Evolutionary conservation across 2,329 filamentous ascomycete species (phyloP), one percentile per base, ranked within the genome.

Genomic region (Fusarium lyarnte): DNA sequence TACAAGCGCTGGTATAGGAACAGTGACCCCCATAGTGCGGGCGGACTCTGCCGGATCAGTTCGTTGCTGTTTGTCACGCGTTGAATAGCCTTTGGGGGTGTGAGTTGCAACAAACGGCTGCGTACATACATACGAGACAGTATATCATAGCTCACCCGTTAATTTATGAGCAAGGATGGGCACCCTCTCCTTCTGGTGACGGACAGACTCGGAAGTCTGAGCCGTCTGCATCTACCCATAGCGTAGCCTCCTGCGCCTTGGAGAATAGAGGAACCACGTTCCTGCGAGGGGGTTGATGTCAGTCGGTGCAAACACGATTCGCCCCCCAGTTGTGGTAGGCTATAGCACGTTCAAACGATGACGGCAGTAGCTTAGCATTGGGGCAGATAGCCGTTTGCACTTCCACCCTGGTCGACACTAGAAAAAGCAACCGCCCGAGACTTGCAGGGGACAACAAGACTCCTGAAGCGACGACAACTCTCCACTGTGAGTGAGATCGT

Each of bases 141-240:
- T 39, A 54, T 31, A 38, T 47, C 42, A 61, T 61, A 31, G 43
- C 31, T 52, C 27, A 25, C 42, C 21, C 54, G 9, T 46, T 43
- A 29, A 49, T 29, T 27, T 19, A 31, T 23, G 46, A 39, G 31
- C 64, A 62, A 38, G 55, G 63, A 31, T 43, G n/a, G 17, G 27
- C 36, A 43, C 41, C 45, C 35, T 47, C 41, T 53, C 29, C 25
- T 36, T 41, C 63, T 41, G 38, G 29, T 27, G 31, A 21, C 53
- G 38, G 36, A 43, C 27, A 52, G 55, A 62, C 25, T n/a, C 25
- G 19, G 46, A 31, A 43, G 35, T 27, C 35, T 63, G 25, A n/a
- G 41, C 45, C 51, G 39, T 45, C 58, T 70, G 70, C 61, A 73
- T 45, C 53, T 63, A 45, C 41, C 57, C 62, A 54, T 58, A 54